phyloP scores from a whole-genome alignment of 2,329 filamentous ascomycete genomes.

The Exophiala mesophila region DNA sequence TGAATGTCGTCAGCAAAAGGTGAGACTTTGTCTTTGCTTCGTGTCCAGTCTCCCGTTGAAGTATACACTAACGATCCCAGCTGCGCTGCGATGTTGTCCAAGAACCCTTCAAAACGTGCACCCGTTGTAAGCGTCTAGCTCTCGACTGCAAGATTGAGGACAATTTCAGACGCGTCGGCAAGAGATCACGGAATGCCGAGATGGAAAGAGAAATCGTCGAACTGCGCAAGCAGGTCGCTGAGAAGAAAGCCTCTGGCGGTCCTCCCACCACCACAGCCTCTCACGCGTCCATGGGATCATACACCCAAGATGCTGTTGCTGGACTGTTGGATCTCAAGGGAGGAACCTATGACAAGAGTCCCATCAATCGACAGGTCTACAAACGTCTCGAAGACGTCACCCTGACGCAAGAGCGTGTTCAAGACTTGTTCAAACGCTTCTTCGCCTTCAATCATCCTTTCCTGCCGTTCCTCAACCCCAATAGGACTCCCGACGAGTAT shows the following conservation, averaged over 20 bases:
- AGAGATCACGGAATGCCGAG: constrained; percentile 61
- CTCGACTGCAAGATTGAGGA: constrained; percentile 63
- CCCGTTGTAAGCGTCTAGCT: constrained; percentile 57
- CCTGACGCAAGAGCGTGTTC: constrained; percentile 38
- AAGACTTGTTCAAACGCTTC: constrained; percentile 52
- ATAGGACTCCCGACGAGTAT: constrained; percentile 52
- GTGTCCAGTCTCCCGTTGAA: too few relatives aligned
- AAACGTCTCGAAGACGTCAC: constrained; percentile 51
- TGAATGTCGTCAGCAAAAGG: constrained; percentile 66
- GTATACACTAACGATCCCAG: constrained; percentile 39
- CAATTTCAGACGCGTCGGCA: constrained; percentile 64
- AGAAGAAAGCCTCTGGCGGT: constrained; percentile 19
- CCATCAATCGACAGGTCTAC: constrained; percentile 30
- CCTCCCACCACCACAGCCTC: constrained; percentile 4
- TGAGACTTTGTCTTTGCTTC: constrained; percentile 35
- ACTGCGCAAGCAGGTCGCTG: constrained; percentile 45
- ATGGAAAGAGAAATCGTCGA: constrained; percentile 57
- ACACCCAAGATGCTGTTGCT: constrained; percentile 45
- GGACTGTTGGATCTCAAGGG: constrained; percentile 47
- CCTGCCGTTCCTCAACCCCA: constrained; percentile 56
- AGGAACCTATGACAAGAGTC: constrained; percentile 35
- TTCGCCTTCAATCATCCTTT: constrained; percentile 62
- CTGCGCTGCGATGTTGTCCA: constrained; percentile 63
- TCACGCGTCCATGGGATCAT: constrained; percentile 14
- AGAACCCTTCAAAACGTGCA: constrained; percentile 59